Base-by-base conservation (phyloP, 75 land plant genomes). In the Pinus albicaulis region DNA sequence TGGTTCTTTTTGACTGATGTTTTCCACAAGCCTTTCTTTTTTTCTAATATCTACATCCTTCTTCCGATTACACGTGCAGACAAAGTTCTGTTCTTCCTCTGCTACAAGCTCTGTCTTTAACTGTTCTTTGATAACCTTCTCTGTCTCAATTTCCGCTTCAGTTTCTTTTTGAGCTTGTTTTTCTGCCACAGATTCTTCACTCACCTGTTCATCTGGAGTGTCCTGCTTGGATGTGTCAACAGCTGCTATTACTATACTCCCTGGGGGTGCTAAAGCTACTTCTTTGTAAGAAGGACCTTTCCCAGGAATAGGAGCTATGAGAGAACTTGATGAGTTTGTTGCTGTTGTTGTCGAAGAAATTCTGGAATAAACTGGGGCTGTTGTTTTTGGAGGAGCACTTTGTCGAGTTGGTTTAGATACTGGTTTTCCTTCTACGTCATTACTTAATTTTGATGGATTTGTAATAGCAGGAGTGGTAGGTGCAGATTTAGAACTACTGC, bases 181-280 rank as follows among this genome's bases (percentile, higher is more conserved):
- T 38, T 68, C 71, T 68, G 23, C n/a, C 19, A 38, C 48, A 68
- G 31, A n/a, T 65, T 26, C 23, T 3, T 76, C 14, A 69, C 53
- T 57, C 6, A 75, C 73, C 59, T 12, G 31, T 24, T 41, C 28
- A 56, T 75, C 59, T 59, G 20, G 61, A 23, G 31, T 5, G 57
- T 76, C 73, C 20, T 78, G 86, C 64, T 78, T 83, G 62, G 83
- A 73, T 57, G 81, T 59, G 44, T 80, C 82, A 13, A 84, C 82
- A 8, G 80, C 73, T 53, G 79, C 81, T 14, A 81, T 76, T 81
- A 82, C 80, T 52, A 89, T 73, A 12, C 87, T 91, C 25, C 96
- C 98, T 24, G 95, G 96, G 15, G 93, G 89, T 71, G 98, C 92
- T 79, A 92, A 72, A 57, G 98, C 98, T 34, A 95, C 95, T 78